Conservation (phyloP, 768 basidiomycete species). For the Rhizopogon roseolus region DNA sequence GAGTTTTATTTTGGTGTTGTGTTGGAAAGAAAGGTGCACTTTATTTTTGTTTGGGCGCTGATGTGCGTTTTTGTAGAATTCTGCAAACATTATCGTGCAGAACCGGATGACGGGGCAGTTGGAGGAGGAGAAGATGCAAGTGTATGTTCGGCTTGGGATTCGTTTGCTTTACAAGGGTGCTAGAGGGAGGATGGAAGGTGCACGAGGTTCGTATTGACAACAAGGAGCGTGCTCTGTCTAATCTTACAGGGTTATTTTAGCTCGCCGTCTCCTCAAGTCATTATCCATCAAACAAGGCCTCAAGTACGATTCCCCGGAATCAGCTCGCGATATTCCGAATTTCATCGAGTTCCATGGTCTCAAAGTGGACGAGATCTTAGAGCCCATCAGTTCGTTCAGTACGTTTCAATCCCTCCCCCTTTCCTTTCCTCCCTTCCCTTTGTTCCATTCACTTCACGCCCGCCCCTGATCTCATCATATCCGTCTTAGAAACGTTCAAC, state of each 20-base stretch:
- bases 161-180: slow-evolving; percentile 91
- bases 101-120: slow-evolving; percentile 87
- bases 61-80: slow-evolving; percentile 52
- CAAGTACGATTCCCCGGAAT: slow-evolving; percentile 88
- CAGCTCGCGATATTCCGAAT: slow-evolving; percentile 73
- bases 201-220: slow-evolving; percentile 50
- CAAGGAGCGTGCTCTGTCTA: background rate
- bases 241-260: slow-evolving; percentile 28
- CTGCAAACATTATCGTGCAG: slow-evolving; percentile 97
- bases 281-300: slow-evolving; percentile 90
- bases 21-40: too few relatives aligned
- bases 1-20: too few relatives aligned
- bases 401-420: slow-evolving; percentile 20
- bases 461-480: background rate
- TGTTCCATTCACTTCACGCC: background rate
- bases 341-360: slow-evolving; percentile 92
- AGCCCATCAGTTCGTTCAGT: slow-evolving; percentile 85
- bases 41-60: too few relatives aligned
- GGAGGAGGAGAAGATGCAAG: slow-evolving; percentile 98
- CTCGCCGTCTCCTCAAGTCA: slow-evolving; percentile 80
- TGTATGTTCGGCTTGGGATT: slow-evolving; percentile 90
- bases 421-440: background rate
- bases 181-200: slow-evolving; percentile 84
- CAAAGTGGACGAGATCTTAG: slow-evolving; percentile 74
- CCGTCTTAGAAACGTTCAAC: slow-evolving; percentile 76